A percentile compares a stretch with the other conserved stretches of the same genome.
phyloP scores from a whole-genome alignment of 1,284 basidiomycete species.

The Ustilago tritici region DNA sequence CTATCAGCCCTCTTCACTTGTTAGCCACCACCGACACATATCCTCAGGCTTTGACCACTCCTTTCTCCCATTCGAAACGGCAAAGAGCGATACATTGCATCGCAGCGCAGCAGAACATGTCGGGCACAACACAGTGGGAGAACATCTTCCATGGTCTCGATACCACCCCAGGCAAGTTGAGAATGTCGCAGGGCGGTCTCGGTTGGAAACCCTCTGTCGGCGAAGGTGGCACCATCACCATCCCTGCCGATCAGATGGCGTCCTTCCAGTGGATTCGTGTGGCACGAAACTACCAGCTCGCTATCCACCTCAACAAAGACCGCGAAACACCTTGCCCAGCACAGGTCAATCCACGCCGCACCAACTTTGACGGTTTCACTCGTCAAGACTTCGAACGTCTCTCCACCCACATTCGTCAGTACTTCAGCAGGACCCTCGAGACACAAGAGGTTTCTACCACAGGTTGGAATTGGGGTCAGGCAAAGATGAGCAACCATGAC shows the following conservation, averaged over 20 bases:
- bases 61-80: too few species aligned
- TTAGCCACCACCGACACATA: too few species aligned
- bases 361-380: conserved; percentile 93
- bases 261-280: conserved; percentile 72
- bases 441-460: conserved; percentile 87
- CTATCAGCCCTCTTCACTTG: too few species aligned
- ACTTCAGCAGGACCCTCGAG: conserved; percentile 89
- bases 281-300: conserved; percentile 89
- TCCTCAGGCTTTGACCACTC: too few species aligned
- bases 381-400: conserved; percentile 77
- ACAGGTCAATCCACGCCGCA: conserved; percentile 71
- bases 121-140: conserved; percentile 78
- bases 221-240: conserved; percentile 59
- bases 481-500: conserved; percentile 74
- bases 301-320: conserved; percentile 82
- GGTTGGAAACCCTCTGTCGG: conserved; percentile 63
- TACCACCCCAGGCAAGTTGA: conserved; percentile 78
- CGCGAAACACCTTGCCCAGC: conserved; percentile 67
- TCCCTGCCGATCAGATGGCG: conserved; percentile 60
- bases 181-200: conserved; percentile 64
- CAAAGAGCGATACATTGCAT: too few species aligned
- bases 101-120: conserved; percentile 13
- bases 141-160: conserved; percentile 81
- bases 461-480: conserved; percentile 98
- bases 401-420: conserved; percentile 67